phyloP scores from a whole-genome alignment of 2,329 filamentous ascomycete genomes.

The Chaetomiaceae sp. region DNA sequence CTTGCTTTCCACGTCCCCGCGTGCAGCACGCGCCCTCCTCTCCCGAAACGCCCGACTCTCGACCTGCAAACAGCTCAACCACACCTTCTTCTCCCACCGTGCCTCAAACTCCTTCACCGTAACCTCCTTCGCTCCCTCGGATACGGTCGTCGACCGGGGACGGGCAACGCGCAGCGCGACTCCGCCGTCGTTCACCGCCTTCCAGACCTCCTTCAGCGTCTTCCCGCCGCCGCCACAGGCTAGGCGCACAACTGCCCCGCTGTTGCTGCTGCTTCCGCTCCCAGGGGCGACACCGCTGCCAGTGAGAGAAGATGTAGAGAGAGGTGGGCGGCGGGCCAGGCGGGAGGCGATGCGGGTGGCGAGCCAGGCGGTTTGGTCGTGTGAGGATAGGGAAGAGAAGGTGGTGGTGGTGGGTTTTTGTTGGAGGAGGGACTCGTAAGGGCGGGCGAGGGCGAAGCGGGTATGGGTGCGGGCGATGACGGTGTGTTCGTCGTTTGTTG shows the following conservation, averaged over 20 bases:
- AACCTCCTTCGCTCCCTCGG: slow-evolving; percentile 35
- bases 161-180: slow-evolving; percentile 42
- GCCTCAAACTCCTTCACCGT: slow-evolving; percentile 39
- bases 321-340: slow-evolving; percentile 28
- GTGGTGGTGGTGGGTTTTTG: not conserved
- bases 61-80: slow-evolving; percentile 38
- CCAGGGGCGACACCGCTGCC: not conserved
- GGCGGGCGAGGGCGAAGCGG: slow-evolving; percentile 46
- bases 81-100: slow-evolving; percentile 36
- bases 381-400: slow-evolving; percentile 40
- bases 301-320: not conserved
- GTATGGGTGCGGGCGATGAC: slow-evolving; percentile 43
- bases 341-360: slow-evolving; percentile 42
- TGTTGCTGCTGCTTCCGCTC: not conserved
- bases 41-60: slow-evolving; percentile 40
- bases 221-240: slow-evolving; percentile 34
- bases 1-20: slow-evolving; percentile 10
- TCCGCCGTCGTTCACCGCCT: slow-evolving; percentile 46
- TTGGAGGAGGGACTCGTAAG: slow-evolving; percentile 40
- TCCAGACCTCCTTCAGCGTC: slow-evolving; percentile 53
- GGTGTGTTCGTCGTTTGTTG: slow-evolving; percentile 29
- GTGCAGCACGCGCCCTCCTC: slow-evolving; percentile 30
- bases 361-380: slow-evolving; percentile 46
- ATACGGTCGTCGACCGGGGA: not conserved
- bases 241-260: slow-evolving; percentile 21